phyloP scores from a whole-genome alignment of 108 stramenopile genomes.

The Nannochloropsis oceanica region DNA sequence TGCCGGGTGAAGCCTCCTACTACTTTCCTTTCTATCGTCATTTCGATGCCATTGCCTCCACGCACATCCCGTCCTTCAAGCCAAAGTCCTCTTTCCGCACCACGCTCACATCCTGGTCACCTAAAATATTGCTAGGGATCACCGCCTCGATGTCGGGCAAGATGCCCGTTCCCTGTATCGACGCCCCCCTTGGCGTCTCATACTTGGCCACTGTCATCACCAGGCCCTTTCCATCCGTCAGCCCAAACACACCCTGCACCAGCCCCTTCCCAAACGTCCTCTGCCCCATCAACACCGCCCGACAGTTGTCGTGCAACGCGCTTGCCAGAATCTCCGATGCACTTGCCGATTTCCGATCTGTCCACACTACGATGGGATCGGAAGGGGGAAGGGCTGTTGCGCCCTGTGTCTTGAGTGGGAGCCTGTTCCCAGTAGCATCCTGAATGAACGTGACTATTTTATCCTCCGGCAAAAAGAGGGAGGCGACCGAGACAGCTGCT shows the following conservation, averaged over 20 bases:
- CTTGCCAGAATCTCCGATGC: slow-evolving; percentile 79
- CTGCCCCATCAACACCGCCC: slow-evolving; percentile 74
- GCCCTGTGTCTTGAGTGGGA: slow-evolving; percentile 21
- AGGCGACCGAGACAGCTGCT: slow-evolving; percentile 72
- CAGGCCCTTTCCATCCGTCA: slow-evolving; percentile 70
- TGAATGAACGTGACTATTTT: slow-evolving; percentile 5
- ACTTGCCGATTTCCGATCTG: slow-evolving; percentile 29
- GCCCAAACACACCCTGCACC: slow-evolving; percentile 84
- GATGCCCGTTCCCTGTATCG: slow-evolving; percentile 71
- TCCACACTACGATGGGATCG: slow-evolving; percentile 30
- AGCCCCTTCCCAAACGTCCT: slow-evolving; percentile 81
- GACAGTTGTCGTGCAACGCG: slow-evolving; percentile 76
- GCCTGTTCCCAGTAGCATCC: slow-evolving; percentile 20
- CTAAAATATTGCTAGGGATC: neutral
- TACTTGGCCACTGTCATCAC: slow-evolving; percentile 84
- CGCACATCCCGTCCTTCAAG: neutral
- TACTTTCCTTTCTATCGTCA: no score
- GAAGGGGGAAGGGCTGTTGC: slow-evolving; percentile 10
- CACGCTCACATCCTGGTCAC: neutral
- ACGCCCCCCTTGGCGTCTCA: slow-evolving; percentile 64
- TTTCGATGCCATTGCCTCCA: neutral
- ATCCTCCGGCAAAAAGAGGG: slow-evolving; percentile 41
- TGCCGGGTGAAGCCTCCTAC: no score
- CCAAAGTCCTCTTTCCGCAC: neutral
- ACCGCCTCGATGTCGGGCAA: slow-evolving; percentile 46